These are phyloP conservation scores for Neospora caninum DNA, from an alignment of 169 alveolate species.

Conservation along the genomic window DNA sequence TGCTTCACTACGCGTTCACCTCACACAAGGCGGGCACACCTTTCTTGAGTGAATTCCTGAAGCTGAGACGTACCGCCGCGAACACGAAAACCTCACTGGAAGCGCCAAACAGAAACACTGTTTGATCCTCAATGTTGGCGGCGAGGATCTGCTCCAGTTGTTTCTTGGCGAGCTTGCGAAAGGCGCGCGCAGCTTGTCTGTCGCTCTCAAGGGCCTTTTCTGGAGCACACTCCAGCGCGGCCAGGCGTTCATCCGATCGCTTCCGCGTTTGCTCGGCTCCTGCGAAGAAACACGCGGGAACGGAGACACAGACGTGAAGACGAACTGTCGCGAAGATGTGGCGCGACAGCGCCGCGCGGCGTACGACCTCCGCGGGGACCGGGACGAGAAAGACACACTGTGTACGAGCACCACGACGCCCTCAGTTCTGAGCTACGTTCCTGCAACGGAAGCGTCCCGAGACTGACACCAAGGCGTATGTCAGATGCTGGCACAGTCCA, in stretches of 20 bases:
- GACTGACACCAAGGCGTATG: too few species aligned
- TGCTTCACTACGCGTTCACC: too few species aligned
- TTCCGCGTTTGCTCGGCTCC: neutral
- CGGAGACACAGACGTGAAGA: neutral
- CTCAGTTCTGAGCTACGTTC: too few species aligned
- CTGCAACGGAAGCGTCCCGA: too few species aligned
- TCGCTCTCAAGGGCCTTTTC: neutral
- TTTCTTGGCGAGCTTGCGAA: neutral
- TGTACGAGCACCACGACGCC: too few species aligned
- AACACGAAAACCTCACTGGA: neutral
- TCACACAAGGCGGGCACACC: too few species aligned
- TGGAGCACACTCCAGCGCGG: neutral
- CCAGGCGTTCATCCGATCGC: constrained; percentile 8
- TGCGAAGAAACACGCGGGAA: neutral
- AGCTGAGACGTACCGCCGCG: constrained; percentile 2
- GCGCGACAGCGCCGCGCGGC: too few species aligned
- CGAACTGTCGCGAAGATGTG: neutral
- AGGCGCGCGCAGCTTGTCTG: neutral
- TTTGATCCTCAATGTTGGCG: neutral
- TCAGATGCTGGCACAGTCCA: too few species aligned
- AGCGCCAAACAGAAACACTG: neutral
- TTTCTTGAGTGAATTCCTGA: too few species aligned
- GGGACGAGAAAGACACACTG: too few species aligned
- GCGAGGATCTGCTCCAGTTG: neutral
- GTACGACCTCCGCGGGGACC: too few species aligned